These are phyloP conservation scores for Penicillium sclerotigenum DNA, from an alignment of 2,329 filamentous ascomycete genomes.

Conservation along the genomic window DNA sequence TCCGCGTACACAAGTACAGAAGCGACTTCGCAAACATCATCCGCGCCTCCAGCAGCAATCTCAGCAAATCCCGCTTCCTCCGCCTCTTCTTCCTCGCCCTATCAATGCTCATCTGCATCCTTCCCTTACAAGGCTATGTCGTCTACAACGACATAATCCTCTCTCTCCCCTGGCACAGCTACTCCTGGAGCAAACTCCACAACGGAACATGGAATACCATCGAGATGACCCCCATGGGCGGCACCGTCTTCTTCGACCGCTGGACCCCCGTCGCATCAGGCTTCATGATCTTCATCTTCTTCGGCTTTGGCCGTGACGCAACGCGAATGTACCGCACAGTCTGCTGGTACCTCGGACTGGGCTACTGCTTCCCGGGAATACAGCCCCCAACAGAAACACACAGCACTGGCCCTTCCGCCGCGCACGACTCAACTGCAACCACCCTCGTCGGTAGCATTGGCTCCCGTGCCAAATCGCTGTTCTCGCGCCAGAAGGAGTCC, in stretches of 20 bases:
- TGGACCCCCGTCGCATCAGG: conserved; percentile 57
- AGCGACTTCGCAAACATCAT: conserved; percentile 57
- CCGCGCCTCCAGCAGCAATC: conserved; percentile 48
- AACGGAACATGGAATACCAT: conserved; percentile 50
- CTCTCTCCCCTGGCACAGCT: conserved; percentile 40
- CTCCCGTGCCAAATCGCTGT: conserved; percentile 29
- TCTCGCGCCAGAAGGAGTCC: conserved; percentile 20
- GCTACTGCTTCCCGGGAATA: conserved; percentile 30
- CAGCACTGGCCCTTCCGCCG: neutral
- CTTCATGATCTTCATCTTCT: conserved; percentile 59
- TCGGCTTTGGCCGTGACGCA: conserved; percentile 63
- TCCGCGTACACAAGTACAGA: conserved; percentile 61
- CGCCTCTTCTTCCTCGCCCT: conserved; percentile 52
- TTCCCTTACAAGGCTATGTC: conserved; percentile 54
- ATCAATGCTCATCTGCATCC: conserved; percentile 53
- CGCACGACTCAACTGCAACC: conserved; percentile 9
- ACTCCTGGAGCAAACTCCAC: conserved; percentile 55
- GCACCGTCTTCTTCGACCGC: conserved; percentile 51
- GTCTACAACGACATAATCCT: conserved; percentile 45
- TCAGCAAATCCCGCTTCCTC: conserved; percentile 59
- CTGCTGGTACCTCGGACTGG: conserved; percentile 44
- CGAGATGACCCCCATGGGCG: conserved; percentile 46
- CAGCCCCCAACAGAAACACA: conserved; percentile 18
- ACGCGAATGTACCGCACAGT: conserved; percentile 52
- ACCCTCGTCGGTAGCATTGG: conserved; percentile 24